phyloP scores from a whole-genome alignment of 169 alveolate genomes.

The Plasmodium malariae region DNA sequence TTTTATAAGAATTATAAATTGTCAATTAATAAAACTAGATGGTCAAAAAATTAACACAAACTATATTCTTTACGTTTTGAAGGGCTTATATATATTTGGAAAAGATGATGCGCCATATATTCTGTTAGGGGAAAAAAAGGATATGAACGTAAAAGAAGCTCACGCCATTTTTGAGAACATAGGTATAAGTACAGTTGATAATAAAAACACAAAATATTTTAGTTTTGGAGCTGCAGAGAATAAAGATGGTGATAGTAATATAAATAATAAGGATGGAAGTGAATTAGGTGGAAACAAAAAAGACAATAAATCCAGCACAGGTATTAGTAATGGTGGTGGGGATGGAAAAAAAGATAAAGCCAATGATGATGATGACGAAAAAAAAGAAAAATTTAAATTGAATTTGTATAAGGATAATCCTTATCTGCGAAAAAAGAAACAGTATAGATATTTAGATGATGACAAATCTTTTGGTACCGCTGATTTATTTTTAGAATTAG shows the following conservation, averaged over 20 bases:
- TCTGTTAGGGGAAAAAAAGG: slow-evolving; percentile 71
- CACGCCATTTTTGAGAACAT: slow-evolving; percentile 74
- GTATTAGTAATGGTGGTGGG: background rate
- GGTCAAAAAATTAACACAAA: slow-evolving; percentile 74
- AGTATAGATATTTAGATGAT: background rate
- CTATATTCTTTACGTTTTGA: slow-evolving; percentile 74
- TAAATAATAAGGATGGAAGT: background rate
- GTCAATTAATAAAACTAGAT: slow-evolving; percentile 74
- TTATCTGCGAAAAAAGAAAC: slow-evolving; percentile 45
- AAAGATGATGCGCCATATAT: slow-evolving; percentile 64
- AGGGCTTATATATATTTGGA: slow-evolving; percentile 72
- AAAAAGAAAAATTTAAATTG: slow-evolving; percentile 58
- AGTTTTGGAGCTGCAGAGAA: slow-evolving; percentile 29
- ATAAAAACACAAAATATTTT: slow-evolving; percentile 69
- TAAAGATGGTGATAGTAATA: background rate
- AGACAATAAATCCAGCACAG: background rate
- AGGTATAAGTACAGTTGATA: slow-evolving; percentile 71
- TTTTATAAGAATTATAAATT: slow-evolving; percentile 24
- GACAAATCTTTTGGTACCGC: slow-evolving; percentile 9
- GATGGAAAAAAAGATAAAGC: background rate
- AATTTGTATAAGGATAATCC: slow-evolving; percentile 70
- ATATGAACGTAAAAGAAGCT: slow-evolving; percentile 33
- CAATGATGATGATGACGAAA: slow-evolving; percentile 14
- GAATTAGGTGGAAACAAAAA: background rate
- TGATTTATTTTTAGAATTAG: slow-evolving; percentile 67